Evolutionary conservation across 2,329 filamentous ascomycete genomes (phyloP), one percentile per base, ranked within the genome.

Genomic region (Epichloe typhina): DNA sequence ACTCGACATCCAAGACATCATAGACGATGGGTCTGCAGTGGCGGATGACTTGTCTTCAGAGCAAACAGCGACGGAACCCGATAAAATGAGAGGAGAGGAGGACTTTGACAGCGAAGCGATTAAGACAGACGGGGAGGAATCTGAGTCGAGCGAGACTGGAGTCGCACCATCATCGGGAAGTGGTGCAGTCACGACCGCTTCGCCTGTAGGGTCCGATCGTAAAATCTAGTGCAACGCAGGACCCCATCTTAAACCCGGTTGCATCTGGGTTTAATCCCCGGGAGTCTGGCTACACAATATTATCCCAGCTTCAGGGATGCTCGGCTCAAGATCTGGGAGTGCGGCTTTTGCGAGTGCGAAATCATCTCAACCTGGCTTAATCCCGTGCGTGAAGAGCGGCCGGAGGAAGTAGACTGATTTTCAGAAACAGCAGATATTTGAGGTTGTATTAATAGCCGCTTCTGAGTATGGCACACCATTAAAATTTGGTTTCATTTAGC

Each of bases 261-360:
- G 77, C 77, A 31, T 71, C 74, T 43, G 71, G 72, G 49, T 80
- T 80, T 54, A 79, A 79, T 75, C 1, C 76, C 77, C 37, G 33
- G 33, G 17, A 23, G n/a, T 23, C n/a, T 13, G 5, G 6, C n/a
- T 13, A 46, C 44, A 11, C 11, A 36, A 36, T 13, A 7, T 7
- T 46, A 35, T 8, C 44, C 23, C 33, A 35, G 33, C 44, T 37
- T n/a, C 17, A 8, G 44, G 12, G 17, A 46, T 23, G 44, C 17
- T 37, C 6, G 35, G 35, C 21, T 9, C 17, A 46, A 19, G 37
- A 6, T 36, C 9, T 21, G 31, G 21, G 31, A 9, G 11, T 19
- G 11, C 31, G 43, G 31, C 43, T 45, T 13, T 45, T 8, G 31
- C 7, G 26, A 45, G 31, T 45, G 31, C 43, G 43, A 45, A 13